Base-by-base conservation (phyloP, 2,329 filamentous ascomycete species). In the Coniella lustricola region DNA sequence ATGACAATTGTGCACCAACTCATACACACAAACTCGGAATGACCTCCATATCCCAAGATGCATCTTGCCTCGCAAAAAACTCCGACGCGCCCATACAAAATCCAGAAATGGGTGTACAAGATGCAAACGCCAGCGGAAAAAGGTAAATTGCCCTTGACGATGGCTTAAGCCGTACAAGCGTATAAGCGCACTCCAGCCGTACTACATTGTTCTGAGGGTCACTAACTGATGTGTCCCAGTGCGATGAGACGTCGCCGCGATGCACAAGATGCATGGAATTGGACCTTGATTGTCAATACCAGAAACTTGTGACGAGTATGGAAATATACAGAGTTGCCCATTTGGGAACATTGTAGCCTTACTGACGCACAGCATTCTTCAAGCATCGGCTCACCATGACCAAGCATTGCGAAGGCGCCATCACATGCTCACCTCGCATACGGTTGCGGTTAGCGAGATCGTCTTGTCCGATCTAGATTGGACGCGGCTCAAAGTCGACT, bases 241-340 rank as follows among this genome's bases (percentile, higher is more conserved):
- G 75, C 51, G 74, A 77, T 50, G 74, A 77, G 59, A 60, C 60
- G 13, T 76, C 73, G 54, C 75, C 74, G 3, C 59, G 59, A 3
- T 78, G 75, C 37, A 67, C 66, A 37, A 71, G 73, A 53, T 77
- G 75, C 50, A 57, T 67, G 14, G 62, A 65, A 1, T 69, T 73
- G 31, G 66, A 67, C 8, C 68, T 74, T 25, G 64, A 71, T 36
- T 77, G 74, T 57, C 65, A 67, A 32, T 77, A 76, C 55, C 70
- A 70, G 10, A 36, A 40, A 7, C n/a, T 16, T 3, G 12, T 25
- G 4, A 14, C n/a, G 12, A 13, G 17, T 10, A 13, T 37, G 10
- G 29, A 35, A 29, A 10, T n/a, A n/a, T n/a, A n/a, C n/a, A n/a
- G n/a, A n/a, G n/a, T n/a, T n/a, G n/a, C n/a, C n/a, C n/a, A n/a